Evolutionary conservation across 176 grass and related monocot species (phyloP).

Genomic region (Eremochloa ophiuroides): DNA sequence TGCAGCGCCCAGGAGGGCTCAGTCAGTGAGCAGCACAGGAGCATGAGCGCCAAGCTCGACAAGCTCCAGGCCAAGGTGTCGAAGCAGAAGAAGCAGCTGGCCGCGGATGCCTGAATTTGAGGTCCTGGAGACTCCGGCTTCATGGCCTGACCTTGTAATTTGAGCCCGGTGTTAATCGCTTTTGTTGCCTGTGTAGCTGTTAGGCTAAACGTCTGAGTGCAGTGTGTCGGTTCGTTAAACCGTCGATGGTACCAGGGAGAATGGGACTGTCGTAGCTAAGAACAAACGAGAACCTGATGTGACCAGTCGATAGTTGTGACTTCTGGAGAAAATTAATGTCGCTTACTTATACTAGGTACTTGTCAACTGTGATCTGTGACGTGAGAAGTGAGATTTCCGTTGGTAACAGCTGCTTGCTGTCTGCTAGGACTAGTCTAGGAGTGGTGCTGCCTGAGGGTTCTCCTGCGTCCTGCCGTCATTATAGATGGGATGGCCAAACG

Average conservation of each 20-base stretch:
- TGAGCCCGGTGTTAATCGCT: constrained; percentile 17
- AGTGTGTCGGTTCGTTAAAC: background rate
- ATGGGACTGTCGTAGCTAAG: constrained; percentile 17
- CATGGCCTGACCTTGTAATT: constrained; percentile 15
- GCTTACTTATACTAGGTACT: background rate
- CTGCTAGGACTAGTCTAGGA: background rate
- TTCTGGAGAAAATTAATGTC: background rate
- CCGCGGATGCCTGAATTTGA: constrained; percentile 31
- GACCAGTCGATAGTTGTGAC: constrained; percentile 1
- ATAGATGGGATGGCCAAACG: too few species aligned
- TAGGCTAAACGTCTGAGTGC: constrained; percentile 16
- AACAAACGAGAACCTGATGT: background rate
- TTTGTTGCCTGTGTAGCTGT: constrained; percentile 16
- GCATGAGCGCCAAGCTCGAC: constrained; percentile 59
- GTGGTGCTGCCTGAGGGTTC: too few species aligned
- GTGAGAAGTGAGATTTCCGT: too few species aligned
- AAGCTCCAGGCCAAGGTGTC: constrained; percentile 71
- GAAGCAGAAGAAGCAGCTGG: constrained; percentile 74
- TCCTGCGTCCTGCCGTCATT: too few species aligned
- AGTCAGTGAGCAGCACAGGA: constrained; percentile 61
- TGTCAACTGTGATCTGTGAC: background rate
- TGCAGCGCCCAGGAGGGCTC: constrained; percentile 79
- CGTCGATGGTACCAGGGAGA: background rate
- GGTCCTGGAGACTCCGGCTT: background rate
- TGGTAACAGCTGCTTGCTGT: background rate